Conservation (phyloP, 2,329 filamentous ascomycete species). For the Fusarium sp. region DNA sequence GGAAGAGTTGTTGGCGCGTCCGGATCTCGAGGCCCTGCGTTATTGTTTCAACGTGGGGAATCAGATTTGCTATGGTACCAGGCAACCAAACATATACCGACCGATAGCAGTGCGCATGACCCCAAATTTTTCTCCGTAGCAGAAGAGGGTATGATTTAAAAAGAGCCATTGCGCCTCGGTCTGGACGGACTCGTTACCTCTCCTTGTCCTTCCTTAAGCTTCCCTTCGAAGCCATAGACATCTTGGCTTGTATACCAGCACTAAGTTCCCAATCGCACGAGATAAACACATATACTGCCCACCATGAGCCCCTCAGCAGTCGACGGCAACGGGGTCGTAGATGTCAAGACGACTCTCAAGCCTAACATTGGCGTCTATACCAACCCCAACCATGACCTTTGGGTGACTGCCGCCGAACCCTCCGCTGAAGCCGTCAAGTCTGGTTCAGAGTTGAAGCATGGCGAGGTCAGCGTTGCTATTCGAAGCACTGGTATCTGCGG, state of each 20-base stretch:
- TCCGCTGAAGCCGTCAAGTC: constrained; percentile 78
- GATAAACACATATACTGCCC: constrained; percentile 12
- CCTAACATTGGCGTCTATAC: constrained; percentile 96
- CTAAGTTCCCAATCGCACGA: constrained; percentile 18
- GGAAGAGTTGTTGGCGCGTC: constrained; percentile 26
- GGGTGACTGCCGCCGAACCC: constrained; percentile 84
- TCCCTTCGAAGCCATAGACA: constrained; percentile 13
- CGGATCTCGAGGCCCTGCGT: constrained; percentile 36
- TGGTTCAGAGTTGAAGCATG: constrained; percentile 75
- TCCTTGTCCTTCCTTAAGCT: constrained; percentile 28
- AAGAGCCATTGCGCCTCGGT: constrained; percentile 34
- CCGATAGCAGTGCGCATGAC: constrained; percentile 45
- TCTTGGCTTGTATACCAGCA: constrained; percentile 10
- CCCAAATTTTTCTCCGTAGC: constrained; percentile 40
- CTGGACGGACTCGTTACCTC: constrained; percentile 13
- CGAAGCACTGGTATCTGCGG: constrained; percentile 98
- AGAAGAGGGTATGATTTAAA: constrained; percentile 39
- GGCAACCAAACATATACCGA: constrained; percentile 44
- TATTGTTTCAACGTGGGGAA: constrained; percentile 43
- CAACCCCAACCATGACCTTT: constrained; percentile 91
- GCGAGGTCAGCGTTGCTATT: constrained; percentile 88
- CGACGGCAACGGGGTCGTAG: constrained; percentile 42
- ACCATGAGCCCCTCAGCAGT: constrained; percentile 52
- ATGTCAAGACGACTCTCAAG: constrained; percentile 61
- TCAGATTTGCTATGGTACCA: constrained; percentile 42